phyloP scores from a whole-genome alignment of 169 alveolate species.

The Plasmodium vivax region DNA sequence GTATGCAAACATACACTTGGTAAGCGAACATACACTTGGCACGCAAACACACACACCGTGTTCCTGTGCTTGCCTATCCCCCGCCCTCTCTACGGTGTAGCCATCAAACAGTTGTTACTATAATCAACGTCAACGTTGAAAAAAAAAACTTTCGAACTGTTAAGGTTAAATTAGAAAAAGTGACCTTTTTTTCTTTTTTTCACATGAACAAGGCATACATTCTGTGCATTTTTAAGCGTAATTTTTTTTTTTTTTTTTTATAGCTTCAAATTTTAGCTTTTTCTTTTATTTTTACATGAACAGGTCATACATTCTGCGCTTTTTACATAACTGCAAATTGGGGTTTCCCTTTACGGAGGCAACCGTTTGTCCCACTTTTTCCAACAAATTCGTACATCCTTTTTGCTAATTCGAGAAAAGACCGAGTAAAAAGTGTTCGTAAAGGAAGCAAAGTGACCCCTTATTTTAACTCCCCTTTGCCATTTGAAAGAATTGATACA shows the following conservation, averaged over 20 bases:
- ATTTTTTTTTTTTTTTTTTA: slow-evolving; percentile 11
- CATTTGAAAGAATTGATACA: background rate
- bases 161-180: background rate
- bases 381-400: background rate
- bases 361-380: background rate
- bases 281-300: slow-evolving; percentile 8
- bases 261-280: background rate
- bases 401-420: background rate
- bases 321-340: background rate
- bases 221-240: background rate
- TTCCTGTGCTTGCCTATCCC: background rate
- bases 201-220: slow-evolving; percentile 14
- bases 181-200: slow-evolving; percentile 6
- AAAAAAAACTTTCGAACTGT: background rate
- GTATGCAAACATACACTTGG: no score
- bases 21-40: background rate
- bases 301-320: background rate
- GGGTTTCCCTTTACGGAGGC: background rate
- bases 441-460: background rate
- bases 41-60: no score
- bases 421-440: background rate
- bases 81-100: background rate
- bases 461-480: background rate
- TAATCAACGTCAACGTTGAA: background rate
- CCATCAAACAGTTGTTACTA: background rate